phyloP scores from a whole-genome alignment of 352 stramenopile genomes.

The Phytopythium kandeliae region DNA sequence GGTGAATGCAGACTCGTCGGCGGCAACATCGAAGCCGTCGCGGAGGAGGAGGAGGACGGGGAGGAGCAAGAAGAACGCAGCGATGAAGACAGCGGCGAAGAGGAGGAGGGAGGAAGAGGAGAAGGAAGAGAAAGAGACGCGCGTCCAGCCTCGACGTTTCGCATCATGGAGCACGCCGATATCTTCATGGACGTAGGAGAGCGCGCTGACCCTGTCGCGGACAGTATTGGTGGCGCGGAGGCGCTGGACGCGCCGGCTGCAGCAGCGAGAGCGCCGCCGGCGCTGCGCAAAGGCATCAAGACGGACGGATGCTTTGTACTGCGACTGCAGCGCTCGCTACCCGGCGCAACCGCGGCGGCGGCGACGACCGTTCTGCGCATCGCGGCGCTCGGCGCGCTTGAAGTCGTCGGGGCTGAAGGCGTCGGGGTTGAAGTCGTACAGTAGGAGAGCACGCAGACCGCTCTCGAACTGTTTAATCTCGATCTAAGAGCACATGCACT shows the following conservation, averaged over 20 bases:
- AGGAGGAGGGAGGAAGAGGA: background rate
- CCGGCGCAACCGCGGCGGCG: background rate
- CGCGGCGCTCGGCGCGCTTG: background rate
- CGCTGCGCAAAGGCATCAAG: background rate
- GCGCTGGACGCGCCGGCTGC: background rate
- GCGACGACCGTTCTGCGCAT: background rate
- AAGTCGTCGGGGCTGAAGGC: background rate
- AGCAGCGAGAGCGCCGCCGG: background rate
- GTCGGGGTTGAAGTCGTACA: too few species aligned
- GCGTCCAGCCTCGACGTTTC: too few species aligned
- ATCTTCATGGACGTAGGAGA: too few species aligned
- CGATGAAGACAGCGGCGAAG: slow-evolving; percentile 2
- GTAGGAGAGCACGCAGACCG: slow-evolving; percentile 1
- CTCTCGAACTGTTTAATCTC: too few species aligned
- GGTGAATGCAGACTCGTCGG: slow-evolving; percentile 1
- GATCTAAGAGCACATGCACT: too few species aligned
- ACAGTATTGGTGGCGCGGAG: too few species aligned
- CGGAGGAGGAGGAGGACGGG: slow-evolving; percentile 1
- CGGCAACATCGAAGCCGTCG: background rate
- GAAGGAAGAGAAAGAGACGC: too few species aligned
- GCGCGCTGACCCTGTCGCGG: too few species aligned
- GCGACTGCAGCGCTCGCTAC: background rate
- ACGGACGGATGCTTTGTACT: background rate
- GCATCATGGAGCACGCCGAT: too few species aligned
- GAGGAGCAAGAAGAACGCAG: slow-evolving; percentile 5